A percentile compares a stretch with the other conserved stretches of the same genome.
phyloP scores from a whole-genome alignment of 768 basidiomycete species.

The Russula abietina region DNA sequence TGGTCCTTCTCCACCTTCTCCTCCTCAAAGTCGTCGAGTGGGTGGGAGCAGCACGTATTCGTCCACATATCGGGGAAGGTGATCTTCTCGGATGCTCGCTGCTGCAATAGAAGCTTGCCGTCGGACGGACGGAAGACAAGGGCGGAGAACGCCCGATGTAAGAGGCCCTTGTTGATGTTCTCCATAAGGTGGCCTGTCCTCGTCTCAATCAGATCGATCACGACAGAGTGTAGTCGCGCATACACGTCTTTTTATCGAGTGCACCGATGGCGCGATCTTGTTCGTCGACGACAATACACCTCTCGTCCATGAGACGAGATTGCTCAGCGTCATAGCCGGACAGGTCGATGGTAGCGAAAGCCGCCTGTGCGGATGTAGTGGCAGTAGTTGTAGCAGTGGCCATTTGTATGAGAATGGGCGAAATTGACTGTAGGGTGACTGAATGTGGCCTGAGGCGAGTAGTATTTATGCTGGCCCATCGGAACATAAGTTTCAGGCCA shows the following conservation, averaged over 20 bases:
- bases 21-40: slow-evolving; percentile 83
- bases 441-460: not conserved
- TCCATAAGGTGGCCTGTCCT: slow-evolving; percentile 89
- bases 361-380: slow-evolving; percentile 10
- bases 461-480: slow-evolving; percentile 16
- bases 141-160: slow-evolving; percentile 96
- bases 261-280: slow-evolving; percentile 80
- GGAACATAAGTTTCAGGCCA: not conserved
- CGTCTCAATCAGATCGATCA: not conserved
- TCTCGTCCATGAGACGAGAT: slow-evolving; percentile 92
- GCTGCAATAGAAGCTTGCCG: slow-evolving; percentile 89
- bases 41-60: slow-evolving; percentile 98
- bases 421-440: slow-evolving; percentile 2
- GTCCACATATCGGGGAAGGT: slow-evolving; percentile 99
- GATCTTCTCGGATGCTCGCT: slow-evolving; percentile 96
- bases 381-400: slow-evolving; percentile 36
- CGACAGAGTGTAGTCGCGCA: slow-evolving; percentile 27
- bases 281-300: slow-evolving; percentile 88
- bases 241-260: slow-evolving; percentile 94
- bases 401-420: slow-evolving; percentile 25
- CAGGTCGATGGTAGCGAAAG: slow-evolving; percentile 68
- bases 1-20: slow-evolving; percentile 75
- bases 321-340: slow-evolving; percentile 87
- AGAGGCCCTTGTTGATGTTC: slow-evolving; percentile 87
- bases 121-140: slow-evolving; percentile 94